Conservation (phyloP, 139 green algal genomes). For the Zygnema circumcarinatum region DNA sequence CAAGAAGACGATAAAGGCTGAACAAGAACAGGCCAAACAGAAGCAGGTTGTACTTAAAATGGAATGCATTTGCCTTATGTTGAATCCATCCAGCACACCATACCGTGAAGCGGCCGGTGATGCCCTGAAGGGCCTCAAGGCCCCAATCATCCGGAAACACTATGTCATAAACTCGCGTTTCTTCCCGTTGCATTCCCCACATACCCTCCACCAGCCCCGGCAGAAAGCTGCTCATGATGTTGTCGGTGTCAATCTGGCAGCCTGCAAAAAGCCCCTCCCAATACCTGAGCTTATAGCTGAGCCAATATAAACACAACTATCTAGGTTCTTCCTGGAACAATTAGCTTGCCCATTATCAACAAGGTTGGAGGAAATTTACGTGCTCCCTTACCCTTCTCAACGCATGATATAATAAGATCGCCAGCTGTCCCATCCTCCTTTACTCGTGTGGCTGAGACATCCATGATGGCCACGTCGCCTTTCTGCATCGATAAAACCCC, state of each 20-base stretch:
- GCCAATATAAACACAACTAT: too few species aligned
- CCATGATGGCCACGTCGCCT: conserved; percentile 52
- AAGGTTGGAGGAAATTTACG: too few species aligned
- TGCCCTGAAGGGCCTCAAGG: conserved; percentile 42
- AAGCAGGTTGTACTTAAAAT: too few species aligned
- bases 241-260: conserved; percentile 64
- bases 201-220: conserved; percentile 62
- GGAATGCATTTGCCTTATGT: too few species aligned
- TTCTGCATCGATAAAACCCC: too few species aligned
- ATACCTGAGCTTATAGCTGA: too few species aligned
- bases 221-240: conserved; percentile 44
- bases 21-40: too few species aligned
- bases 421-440: conserved; percentile 42
- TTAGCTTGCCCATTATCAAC: too few species aligned
- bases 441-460: conserved; percentile 35
- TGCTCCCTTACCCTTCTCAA: conserved; percentile 45
- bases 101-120: conserved; percentile 59
- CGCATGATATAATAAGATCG: conserved; percentile 42
- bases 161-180: conserved; percentile 54
- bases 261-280: conserved; percentile 25
- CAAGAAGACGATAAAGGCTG: too few species aligned
- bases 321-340: too few species aligned
- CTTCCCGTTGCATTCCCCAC: conserved; percentile 33
- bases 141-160: conserved; percentile 61
- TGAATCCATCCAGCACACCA: too few species aligned